Conservation (phyloP, 441 rosid species). For the Arabidopsis lyrata region DNA sequence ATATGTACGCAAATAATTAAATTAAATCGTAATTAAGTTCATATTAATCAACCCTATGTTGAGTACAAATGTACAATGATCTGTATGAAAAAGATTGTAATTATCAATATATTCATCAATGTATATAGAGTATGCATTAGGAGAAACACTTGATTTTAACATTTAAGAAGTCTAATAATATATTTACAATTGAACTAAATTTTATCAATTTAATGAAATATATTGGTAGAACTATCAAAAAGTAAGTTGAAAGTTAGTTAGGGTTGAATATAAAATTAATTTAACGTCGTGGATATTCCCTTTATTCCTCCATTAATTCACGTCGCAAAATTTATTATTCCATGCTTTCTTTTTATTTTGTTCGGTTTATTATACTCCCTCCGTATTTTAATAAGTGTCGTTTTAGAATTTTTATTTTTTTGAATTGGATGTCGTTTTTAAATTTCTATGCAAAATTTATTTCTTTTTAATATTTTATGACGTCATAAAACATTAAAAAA, state of each 20-base stretch:
- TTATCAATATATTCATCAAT: not conserved
- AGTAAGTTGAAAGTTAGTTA: slow-evolving; percentile 47
- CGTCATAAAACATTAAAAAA: too few relatives aligned
- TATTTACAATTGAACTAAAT: slow-evolving; percentile 9
- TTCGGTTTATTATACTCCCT: too few relatives aligned
- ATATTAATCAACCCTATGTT: not conserved
- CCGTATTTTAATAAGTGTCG: too few relatives aligned
- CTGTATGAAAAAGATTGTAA: not conserved
- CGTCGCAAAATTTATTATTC: too few relatives aligned
- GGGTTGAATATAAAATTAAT: slow-evolving; percentile 29
- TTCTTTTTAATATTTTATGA: too few relatives aligned
- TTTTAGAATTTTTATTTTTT: too few relatives aligned
- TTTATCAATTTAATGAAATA: slow-evolving; percentile 27
- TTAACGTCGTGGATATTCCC: slow-evolving; percentile 40
- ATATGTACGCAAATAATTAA: not conserved
- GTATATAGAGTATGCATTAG: not conserved
- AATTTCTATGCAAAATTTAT: too few relatives aligned
- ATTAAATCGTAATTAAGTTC: not conserved
- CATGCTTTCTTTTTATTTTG: too few relatives aligned
- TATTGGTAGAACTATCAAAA: slow-evolving; percentile 39
- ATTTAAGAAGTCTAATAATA: not conserved
- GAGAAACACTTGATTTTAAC: not conserved
- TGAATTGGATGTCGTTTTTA: too few relatives aligned
- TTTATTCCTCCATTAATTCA: too few relatives aligned
- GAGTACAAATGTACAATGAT: not conserved